phyloP scores from a whole-genome alignment of 306 rosid species.

The Malus fusca region DNA sequence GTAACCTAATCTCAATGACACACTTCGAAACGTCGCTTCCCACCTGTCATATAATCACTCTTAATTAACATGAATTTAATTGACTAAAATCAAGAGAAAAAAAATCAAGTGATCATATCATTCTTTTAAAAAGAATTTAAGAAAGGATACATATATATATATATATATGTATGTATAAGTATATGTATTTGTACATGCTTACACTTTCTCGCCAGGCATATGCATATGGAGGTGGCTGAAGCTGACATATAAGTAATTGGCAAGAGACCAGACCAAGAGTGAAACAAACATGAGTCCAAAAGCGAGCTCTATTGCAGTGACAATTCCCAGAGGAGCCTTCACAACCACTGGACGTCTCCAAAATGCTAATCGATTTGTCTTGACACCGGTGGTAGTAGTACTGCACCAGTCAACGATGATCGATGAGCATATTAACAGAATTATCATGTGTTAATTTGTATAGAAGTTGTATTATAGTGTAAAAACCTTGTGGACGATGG shows the following conservation, averaged over 20 bases:
- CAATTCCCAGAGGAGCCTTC: conserved; percentile 50
- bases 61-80: neutral
- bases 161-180: neutral
- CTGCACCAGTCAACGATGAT: neutral
- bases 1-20: conserved; percentile 56
- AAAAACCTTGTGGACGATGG: conserved; percentile 2
- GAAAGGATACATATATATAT: too few species aligned
- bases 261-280: conserved; percentile 61
- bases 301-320: conserved; percentile 43
- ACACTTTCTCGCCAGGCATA: conserved; percentile 37
- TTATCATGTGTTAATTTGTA: neutral
- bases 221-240: conserved; percentile 41
- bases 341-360: conserved; percentile 43
- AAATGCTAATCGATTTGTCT: neutral
- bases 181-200: neutral
- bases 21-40: conserved; percentile 63
- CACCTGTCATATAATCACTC: conserved; percentile 23
- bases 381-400: neutral
- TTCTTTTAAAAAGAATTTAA: too few species aligned
- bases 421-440: neutral
- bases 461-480: neutral
- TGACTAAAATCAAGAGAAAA: neutral
- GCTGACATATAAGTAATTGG: conserved; percentile 51
- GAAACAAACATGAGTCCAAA: conserved; percentile 42
- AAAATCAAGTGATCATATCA: neutral